These are phyloP conservation scores for Sporobolomyces roseus DNA, from an alignment of 768 basidiomycete genomes.

Conservation along the genomic window DNA sequence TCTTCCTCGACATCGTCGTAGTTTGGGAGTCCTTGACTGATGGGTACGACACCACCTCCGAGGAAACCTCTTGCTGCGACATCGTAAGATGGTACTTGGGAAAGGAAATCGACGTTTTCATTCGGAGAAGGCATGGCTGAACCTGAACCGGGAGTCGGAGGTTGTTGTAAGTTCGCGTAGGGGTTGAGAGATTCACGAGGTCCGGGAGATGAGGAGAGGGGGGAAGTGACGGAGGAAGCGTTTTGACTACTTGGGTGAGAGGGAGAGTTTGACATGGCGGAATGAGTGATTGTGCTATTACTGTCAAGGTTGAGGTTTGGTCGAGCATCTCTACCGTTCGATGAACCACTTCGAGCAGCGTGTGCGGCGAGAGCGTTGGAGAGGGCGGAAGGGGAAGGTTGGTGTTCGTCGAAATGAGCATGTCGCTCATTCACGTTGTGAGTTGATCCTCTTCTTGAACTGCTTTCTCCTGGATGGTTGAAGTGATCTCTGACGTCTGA, in stretches of 20 bases:
- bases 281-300: slow-evolving; percentile 21
- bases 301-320: slow-evolving; percentile 5
- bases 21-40: slow-evolving; percentile 72
- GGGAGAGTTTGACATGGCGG: slow-evolving; percentile 34
- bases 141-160: not conserved
- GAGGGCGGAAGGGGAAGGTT: slow-evolving; percentile 43
- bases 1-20: slow-evolving; percentile 62
- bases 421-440: slow-evolving; percentile 6
- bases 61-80: slow-evolving; percentile 81
- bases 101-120: slow-evolving; percentile 53
- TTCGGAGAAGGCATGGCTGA: not conserved
- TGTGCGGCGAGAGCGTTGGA: slow-evolving; percentile 44
- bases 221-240: slow-evolving; percentile 14
- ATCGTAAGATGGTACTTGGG: slow-evolving; percentile 77
- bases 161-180: not conserved
- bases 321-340: slow-evolving; percentile 9
- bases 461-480: not conserved
- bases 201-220: slow-evolving; percentile 26
- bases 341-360: slow-evolving; percentile 26
- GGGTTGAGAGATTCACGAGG: no score
- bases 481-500: slow-evolving; percentile 27
- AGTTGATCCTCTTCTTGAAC: not conserved
- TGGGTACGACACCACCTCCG: slow-evolving; percentile 81
- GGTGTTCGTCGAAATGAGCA: slow-evolving; percentile 12
- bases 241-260: not conserved